phyloP scores from a whole-genome alignment of 441 rosid genomes.

The Populus hybrid region DNA sequence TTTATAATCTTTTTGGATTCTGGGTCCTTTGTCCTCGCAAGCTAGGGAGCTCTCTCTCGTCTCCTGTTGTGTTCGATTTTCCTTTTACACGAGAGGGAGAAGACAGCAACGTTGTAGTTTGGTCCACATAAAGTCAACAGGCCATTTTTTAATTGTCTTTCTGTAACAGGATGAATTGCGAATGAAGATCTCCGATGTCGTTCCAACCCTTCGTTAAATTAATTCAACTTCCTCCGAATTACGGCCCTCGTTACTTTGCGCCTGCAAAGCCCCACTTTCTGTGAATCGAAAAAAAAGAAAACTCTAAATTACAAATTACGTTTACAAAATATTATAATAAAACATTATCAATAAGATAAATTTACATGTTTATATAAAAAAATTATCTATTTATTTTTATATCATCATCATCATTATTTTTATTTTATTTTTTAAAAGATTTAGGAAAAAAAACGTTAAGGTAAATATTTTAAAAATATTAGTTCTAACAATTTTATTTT shows the following conservation, averaged over 20 bases:
- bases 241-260: background rate
- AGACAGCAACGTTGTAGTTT: background rate
- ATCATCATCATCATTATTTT: too few species aligned
- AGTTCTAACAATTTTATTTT: too few species aligned
- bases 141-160: background rate
- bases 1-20: slow-evolving; percentile 8
- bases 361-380: too few species aligned
- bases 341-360: too few species aligned
- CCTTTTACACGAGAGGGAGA: background rate
- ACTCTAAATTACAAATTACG: too few species aligned
- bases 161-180: background rate
- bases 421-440: too few species aligned
- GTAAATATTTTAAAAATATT: too few species aligned
- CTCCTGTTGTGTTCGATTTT: background rate
- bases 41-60: background rate
- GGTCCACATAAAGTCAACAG: background rate
- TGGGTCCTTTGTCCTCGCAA: background rate
- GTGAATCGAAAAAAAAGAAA: too few species aligned
- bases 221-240: background rate
- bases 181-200: background rate
- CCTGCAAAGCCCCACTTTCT: too few species aligned
- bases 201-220: background rate
- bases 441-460: too few species aligned
- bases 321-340: too few species aligned
- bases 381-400: too few species aligned